Conservation (phyloP, 257 asterid genomes). For the Penstemon eatonii region DNA sequence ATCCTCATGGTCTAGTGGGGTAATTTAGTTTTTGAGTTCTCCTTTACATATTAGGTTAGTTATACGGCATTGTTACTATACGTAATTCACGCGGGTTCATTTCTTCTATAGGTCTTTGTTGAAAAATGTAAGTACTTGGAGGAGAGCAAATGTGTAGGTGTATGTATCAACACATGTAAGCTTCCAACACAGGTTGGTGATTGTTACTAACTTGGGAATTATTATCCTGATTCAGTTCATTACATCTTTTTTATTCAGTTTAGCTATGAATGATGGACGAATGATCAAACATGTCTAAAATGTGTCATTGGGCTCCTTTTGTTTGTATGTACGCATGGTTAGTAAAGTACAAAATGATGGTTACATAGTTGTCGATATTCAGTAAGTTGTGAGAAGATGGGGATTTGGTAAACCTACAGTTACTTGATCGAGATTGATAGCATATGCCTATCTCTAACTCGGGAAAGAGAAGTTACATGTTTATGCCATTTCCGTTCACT, state of each 20-base stretch:
- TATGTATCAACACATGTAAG: conserved; percentile 81
- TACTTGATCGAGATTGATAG: neutral
- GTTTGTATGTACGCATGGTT: neutral
- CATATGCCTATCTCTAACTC: neutral
- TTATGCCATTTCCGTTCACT: neutral
- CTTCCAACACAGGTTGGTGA: conserved; percentile 83
- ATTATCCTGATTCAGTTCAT: conserved; percentile 1
- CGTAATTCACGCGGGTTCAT: conserved; percentile 2
- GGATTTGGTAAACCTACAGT: neutral
- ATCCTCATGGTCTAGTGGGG: conserved; percentile 76
- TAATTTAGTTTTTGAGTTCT: conserved; percentile 26
- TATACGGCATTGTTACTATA: neutral
- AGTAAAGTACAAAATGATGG: neutral
- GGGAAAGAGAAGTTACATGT: neutral
- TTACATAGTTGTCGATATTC: neutral
- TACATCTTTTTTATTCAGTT: neutral
- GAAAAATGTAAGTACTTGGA: conserved; percentile 93
- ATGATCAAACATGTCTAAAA: neutral
- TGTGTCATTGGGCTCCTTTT: neutral
- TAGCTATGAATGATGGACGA: neutral
- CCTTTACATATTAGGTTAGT: neutral
- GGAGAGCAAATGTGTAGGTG: conserved; percentile 90
- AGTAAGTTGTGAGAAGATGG: neutral
- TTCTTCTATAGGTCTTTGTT: conserved; percentile 57
- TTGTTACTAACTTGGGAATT: neutral